Evolutionary conservation across 495 filamentous ascomycete genomes (phyloP).

Genomic region (Penicillium manginii): DNA sequence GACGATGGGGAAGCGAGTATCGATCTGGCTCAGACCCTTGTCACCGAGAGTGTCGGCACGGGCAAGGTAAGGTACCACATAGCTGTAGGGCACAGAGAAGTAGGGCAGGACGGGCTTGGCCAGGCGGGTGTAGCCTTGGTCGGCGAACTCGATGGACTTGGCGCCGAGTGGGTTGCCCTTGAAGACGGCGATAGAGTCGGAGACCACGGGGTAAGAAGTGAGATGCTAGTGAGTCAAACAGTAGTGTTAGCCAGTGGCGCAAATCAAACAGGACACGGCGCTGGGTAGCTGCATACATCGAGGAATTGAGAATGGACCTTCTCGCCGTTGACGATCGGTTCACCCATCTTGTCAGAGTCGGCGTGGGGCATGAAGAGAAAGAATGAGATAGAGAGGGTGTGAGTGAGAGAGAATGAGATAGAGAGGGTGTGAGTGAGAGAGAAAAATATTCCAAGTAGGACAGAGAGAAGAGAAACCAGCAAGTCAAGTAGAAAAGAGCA

Average conservation of each 20-base stretch:
- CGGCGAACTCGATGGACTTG: conserved; percentile 73
- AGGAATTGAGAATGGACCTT: conserved; percentile 67
- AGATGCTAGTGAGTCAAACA: conserved; percentile 64
- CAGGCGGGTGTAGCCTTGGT: conserved; percentile 66
- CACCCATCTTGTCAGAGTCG: conserved; percentile 45
- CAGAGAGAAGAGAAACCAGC: conserved; percentile 3
- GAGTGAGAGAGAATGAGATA: not conserved
- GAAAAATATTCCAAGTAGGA: no score
- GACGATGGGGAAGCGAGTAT: conserved; percentile 79
- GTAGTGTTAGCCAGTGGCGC: conserved; percentile 4
- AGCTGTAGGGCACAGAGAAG: conserved; percentile 73
- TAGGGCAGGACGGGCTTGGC: conserved; percentile 78
- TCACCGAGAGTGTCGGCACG: conserved; percentile 82
- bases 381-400: not conserved
- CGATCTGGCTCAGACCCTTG: conserved; percentile 71
- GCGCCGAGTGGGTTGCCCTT: conserved; percentile 79
- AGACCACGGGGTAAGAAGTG: conserved; percentile 80
- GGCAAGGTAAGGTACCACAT: conserved; percentile 79
- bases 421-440: no score
- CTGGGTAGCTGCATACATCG: conserved; percentile 52
- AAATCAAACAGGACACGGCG: no score
- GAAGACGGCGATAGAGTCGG: conserved; percentile 75
- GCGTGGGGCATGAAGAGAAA: conserved; percentile 49
- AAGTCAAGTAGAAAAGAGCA: conserved; percentile 7
- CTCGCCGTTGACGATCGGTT: conserved; percentile 68